Evolutionary conservation across 768 basidiomycete species (phyloP), one percentile per base, ranked within the genome.

Genomic region (Lactifluus subvellereus): DNA sequence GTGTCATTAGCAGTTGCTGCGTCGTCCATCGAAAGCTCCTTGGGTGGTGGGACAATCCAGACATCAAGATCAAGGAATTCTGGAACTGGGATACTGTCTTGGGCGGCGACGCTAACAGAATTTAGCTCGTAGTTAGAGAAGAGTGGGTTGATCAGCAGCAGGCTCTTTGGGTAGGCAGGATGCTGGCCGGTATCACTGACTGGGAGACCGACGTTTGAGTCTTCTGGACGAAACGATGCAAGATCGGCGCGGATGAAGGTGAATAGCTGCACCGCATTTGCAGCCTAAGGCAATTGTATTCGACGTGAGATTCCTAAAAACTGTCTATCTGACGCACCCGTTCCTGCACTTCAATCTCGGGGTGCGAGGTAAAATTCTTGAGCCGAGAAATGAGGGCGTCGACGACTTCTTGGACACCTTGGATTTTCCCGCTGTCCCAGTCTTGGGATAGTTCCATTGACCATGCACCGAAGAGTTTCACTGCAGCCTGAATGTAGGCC

Each of bases 281-380:
- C 87, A n/a, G 92, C 91, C 92, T 94, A 64, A 43, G 57, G 50
- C 40, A 43, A 60, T 45, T 22, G 42, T 62, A 40, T 61, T 64
- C 61, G 60, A 27, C 53, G 54, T 22, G 47, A 32, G 18, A 57
- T 49, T 45, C 22, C 33, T 10, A 51, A 6, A 0, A 42, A 49
- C 33, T 40, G 65, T 14, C n/a, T 35, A 67, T 52, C 38, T 9
- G 33, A 77, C 86, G 66, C 66, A 92, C 93, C 70, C 96, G 80
- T 74, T 98, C 95, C 75, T 97, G 94, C 11, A 98, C 87, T 70
- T 98, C 96, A 51, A 94, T 85, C 69, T 95, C 81, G 1, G 80
- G 74, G 69, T 82, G 87, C 10, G 75, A 73, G 30, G 81, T 77
- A 68, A 94, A 87, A 5, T 79, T 78, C 16, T 76, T 71, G 57